Conservation (phyloP, 495 filamentous ascomycete genomes). For the Penicillium bovifimosum region DNA sequence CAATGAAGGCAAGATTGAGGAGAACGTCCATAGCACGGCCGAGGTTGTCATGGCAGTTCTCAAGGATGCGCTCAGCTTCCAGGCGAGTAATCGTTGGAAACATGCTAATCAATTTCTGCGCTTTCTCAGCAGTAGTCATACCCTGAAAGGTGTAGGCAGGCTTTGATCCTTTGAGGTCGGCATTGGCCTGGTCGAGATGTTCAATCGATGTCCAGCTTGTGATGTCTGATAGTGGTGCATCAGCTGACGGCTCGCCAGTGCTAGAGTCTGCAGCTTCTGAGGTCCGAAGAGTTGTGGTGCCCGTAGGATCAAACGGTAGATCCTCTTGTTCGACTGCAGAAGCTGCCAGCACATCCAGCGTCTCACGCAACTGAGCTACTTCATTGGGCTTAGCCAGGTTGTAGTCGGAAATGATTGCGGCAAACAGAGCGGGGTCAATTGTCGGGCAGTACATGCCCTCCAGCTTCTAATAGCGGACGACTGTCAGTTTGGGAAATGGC, state of each 20-base stretch:
- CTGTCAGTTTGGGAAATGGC: neutral
- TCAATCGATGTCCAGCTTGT: conserved; percentile 3
- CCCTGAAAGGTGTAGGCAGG: conserved; percentile 42
- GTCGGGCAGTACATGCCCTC: conserved; percentile 55
- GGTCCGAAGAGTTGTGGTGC: conserved; percentile 34
- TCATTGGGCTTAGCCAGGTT: conserved; percentile 44
- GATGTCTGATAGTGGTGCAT: neutral
- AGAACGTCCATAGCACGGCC: conserved; percentile 75
- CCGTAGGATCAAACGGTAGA: conserved; percentile 73
- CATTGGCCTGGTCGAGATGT: neutral
- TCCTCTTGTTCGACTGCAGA: conserved; percentile 59
- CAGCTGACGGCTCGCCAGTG: neutral
- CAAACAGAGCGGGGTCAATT: conserved; percentile 57
- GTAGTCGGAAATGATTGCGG: conserved; percentile 63
- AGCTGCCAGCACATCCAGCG: conserved; percentile 54
- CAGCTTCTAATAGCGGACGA: conserved; percentile 28
- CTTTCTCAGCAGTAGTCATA: conserved; percentile 52
- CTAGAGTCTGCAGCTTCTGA: conserved; percentile 9
- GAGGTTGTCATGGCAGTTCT: conserved; percentile 57
- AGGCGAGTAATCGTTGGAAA: conserved; percentile 62
- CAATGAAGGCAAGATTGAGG: conserved; percentile 67
- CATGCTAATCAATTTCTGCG: conserved; percentile 54
- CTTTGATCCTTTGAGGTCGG: conserved; percentile 1
- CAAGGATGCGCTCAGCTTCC: conserved; percentile 58
- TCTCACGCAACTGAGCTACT: conserved; percentile 47